Conservation (phyloP, 345 rosid species). For the Rhizophora mangle region DNA sequence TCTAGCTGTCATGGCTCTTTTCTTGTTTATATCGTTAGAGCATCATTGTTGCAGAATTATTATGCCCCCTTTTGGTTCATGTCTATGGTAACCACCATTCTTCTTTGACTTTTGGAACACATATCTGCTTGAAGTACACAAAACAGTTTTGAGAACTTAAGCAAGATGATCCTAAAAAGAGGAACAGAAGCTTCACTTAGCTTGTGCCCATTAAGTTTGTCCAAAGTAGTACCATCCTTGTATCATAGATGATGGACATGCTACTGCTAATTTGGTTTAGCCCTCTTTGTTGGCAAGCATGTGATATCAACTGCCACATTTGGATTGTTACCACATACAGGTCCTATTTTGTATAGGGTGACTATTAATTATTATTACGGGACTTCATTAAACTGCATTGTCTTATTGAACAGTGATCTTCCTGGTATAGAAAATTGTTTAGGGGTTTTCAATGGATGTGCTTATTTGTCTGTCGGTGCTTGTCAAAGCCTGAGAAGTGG, state of each 20-base stretch:
- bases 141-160: too few relatives aligned
- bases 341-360: not conserved
- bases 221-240: not conserved
- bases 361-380: not conserved
- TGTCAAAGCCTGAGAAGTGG: not conserved
- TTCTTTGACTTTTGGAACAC: not conserved
- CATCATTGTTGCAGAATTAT: not conserved
- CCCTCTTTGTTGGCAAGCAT: not conserved
- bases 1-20: not conserved
- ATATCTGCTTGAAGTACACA: too few relatives aligned
- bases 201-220: too few relatives aligned
- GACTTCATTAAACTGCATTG: not conserved
- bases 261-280: not conserved
- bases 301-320: not conserved
- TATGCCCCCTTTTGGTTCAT: not conserved
- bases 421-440: too few relatives aligned
- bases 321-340: not conserved
- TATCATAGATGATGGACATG: not conserved
- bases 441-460: not conserved
- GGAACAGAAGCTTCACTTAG: too few relatives aligned
- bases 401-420: not conserved
- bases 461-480: not conserved
- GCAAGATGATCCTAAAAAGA: too few relatives aligned
- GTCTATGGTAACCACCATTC: not conserved
- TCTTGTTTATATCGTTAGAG: not conserved